Base-by-base conservation (phyloP, 192 early-diverging fungal genomes). In the Coemansia sp. region DNA sequence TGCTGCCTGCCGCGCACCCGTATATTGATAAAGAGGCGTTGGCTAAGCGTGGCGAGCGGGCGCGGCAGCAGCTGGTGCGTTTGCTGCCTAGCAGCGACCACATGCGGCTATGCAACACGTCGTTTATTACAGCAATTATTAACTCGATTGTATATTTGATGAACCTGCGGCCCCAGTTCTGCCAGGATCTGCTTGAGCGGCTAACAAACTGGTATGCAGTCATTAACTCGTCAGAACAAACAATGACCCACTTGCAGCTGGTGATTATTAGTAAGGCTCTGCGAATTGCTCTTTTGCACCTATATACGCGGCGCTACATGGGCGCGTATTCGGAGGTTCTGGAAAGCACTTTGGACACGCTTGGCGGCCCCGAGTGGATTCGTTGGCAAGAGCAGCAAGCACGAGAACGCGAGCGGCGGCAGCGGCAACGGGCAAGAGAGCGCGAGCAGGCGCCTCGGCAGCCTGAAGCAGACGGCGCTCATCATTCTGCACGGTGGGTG, bases 31-130 rank as follows among this genome's bases (percentile, higher is more conserved):
- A 53, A 40, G 15, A 51, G 4, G 47, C 26, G 23, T 53, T 70
- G 16, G 67, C 48, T 11, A 41, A 46, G n/a, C 60, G 74, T n/a
- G 67, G 67, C 23, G 63, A 53, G 26, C 15, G 30, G 6, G 74
- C 74, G n/a, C 57, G 45, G 34, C 56, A 66, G 45, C 63, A 69
- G 57, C 74, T 77, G 8, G 15, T 70, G 14, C 56, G 49, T 6
- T 39, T 77, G 60, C 64, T 77, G 40, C 74, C 74, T 28, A 70
- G 62, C 52, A 70, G 74, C 56, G 74, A 77, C 20, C 69, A 60
- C 37, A 54, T 58, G 53, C 55, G 52, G 8, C 49, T 70, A 9
- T 77, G 62, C 56, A 77, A 77, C 64, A 64, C 64, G 28, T 60
- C 74, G 30, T 77, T 77, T 40, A 70, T 70, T 23, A 77, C 74